A percentile compares a stretch with the other conserved stretches of the same genome.
Conservation (phyloP, 192 early-diverging fungal species). For the Backusella sp. region DNA sequence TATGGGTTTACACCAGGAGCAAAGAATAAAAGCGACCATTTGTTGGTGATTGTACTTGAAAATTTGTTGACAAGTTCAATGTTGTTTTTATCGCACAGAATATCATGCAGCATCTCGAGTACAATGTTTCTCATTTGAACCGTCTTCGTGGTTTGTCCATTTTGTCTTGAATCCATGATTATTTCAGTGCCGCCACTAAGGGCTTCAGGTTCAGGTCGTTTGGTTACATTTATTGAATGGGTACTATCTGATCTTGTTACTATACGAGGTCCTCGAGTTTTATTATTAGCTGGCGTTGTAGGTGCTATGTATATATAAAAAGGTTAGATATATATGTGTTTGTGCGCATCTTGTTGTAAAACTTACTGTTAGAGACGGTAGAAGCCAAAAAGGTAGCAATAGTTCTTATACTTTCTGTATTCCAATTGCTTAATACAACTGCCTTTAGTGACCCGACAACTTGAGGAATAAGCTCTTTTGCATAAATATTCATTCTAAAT, state of each 20-base stretch:
- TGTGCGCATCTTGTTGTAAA: background rate
- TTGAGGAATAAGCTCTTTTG: conserved; percentile 48
- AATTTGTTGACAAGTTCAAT: conserved; percentile 50
- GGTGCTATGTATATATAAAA: background rate
- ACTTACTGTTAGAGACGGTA: conserved; percentile 54
- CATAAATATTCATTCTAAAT: conserved; percentile 55
- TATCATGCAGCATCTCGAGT: conserved; percentile 66
- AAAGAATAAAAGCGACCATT: conserved; percentile 67
- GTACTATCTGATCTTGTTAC: background rate
- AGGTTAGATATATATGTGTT: background rate
- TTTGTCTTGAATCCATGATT: conserved; percentile 15
- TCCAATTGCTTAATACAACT: conserved; percentile 55
- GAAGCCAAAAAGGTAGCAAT: conserved; percentile 65
- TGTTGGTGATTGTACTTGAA: conserved; percentile 53
- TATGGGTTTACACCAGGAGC: conserved; percentile 48
- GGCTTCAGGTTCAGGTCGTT: background rate
- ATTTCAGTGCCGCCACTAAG: background rate
- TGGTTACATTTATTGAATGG: background rate
- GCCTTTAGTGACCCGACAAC: conserved; percentile 54
- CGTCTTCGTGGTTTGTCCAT: background rate
- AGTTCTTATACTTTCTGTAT: conserved; percentile 54
- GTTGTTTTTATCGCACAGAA: conserved; percentile 51
- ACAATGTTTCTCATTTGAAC: conserved; percentile 41
- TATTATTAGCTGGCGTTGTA: background rate
- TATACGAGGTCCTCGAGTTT: background rate